Evolutionary conservation across 805 yeast species (phyloP), one percentile per base, ranked within the genome.

Genomic region (Komagataella kurtzmanii): DNA sequence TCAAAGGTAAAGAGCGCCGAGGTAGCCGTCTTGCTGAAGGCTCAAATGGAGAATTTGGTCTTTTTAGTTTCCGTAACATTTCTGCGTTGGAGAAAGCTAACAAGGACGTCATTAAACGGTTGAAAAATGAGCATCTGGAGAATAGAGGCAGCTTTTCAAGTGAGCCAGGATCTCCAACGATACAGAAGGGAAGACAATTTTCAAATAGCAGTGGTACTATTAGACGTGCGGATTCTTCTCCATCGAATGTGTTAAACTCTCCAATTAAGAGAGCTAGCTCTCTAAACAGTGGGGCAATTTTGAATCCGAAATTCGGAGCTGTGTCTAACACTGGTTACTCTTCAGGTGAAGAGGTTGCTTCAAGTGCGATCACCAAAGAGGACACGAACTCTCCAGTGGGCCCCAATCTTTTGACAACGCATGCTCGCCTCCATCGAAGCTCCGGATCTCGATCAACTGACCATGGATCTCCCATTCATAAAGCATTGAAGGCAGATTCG

Each of bases 11-110:
- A 49, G 96, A 87, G 56, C 74, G 91, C 53, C 71, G 93, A 49
- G 80, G 88, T 2, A 79, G 87, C 55, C 76, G 87, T 57, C 65
- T 88, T 54, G 84, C 83, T 50, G 91, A 85, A 52, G 75, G 84
- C 2, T 69, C 72, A 21, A 70, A 73, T 6, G 70, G 78, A 6
- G 91, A 91, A 59, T 93, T 93, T 75, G 99, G 99, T 0, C 83
- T 93, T 3, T 93, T 93, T 65, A 83, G 87, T 54, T 93, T 87
- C 67, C 75, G 97, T 57, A 93, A 93, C 63, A 69, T 93, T 55
- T 83, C 91, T 3, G 93, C 93, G 5, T 74, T 95, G 52, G 98
- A 93, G 58, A 86, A 85, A 59, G 97, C 96, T 7, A 93, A 93
- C 62, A 88, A 88, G 61, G 97, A 90, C 66, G 90, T 86, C 12